A percentile compares a stretch with the other conserved stretches of the same genome.
Evolutionary conservation across 345 rosid species (phyloP).

Genomic region (Excoecaria cochinchinensis): DNA sequence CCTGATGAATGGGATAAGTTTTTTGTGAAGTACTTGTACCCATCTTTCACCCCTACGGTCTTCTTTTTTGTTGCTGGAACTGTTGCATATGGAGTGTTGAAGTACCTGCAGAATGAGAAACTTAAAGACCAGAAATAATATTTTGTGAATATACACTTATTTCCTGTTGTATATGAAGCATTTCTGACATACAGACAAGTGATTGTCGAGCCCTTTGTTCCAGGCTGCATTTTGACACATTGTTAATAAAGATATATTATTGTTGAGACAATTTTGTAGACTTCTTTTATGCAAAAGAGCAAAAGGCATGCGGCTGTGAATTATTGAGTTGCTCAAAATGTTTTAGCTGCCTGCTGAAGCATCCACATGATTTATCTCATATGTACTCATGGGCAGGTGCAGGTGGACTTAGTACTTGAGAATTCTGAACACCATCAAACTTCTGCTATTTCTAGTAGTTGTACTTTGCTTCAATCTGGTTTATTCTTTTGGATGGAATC

Average conservation of each 20-base stretch:
- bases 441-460: background rate
- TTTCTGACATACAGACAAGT: background rate
- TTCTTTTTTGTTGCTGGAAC: constrained; percentile 76
- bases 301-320: background rate
- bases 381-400: background rate
- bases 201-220: background rate
- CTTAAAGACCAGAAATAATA: constrained; percentile 53
- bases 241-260: background rate
- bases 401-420: background rate
- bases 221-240: background rate
- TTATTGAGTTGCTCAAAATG: constrained; percentile 7
- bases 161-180: constrained; percentile 13
- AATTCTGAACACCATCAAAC: background rate
- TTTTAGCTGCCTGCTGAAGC: background rate
- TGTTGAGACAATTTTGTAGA: background rate
- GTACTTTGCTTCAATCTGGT: background rate
- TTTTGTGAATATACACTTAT: background rate
- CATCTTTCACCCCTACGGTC: constrained; percentile 79
- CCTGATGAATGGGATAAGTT: constrained; percentile 81
- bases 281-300: background rate
- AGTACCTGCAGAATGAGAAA: constrained; percentile 80
- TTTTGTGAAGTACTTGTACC: constrained; percentile 81
- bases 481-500: background rate
- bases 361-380: background rate
- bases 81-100: constrained; percentile 63